A percentile compares a stretch with the other conserved stretches of the same genome.
These are phyloP conservation scores for Clarireedia hainanense DNA, from an alignment of 2,329 filamentous ascomycete genomes.

Conservation along the genomic window DNA sequence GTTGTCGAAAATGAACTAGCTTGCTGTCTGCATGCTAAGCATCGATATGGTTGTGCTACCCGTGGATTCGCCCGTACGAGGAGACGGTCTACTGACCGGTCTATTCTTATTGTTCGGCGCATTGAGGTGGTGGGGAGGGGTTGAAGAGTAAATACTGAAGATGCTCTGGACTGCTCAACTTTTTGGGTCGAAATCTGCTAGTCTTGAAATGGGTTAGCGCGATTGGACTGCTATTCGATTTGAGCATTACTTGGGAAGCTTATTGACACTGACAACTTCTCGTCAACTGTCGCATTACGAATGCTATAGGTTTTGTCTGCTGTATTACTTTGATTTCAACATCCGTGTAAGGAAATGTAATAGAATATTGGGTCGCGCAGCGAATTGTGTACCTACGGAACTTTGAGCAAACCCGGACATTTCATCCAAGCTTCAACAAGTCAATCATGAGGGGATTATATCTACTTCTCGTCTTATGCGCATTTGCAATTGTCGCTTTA, in stretches of 20 bases:
- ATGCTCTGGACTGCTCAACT: constrained; percentile 16
- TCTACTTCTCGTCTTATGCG: neutral
- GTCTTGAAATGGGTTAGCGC: constrained; percentile 12
- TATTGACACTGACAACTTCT: too few relatives aligned
- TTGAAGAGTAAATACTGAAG: neutral
- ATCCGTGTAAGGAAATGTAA: too few relatives aligned
- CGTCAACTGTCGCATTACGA: neutral
- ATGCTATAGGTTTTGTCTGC: neutral
- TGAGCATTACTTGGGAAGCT: neutral
- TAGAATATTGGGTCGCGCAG: too few relatives aligned
- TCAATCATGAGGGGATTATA: neutral
- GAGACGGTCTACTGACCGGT: constrained; percentile 26
- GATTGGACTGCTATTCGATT: neutral
- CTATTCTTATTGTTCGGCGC: constrained; percentile 27
- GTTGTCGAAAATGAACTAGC: constrained; percentile 26
- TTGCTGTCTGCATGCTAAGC: constrained; percentile 22
- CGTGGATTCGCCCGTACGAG: constrained; percentile 8
- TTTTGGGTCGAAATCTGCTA: constrained; percentile 4
- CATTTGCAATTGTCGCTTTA: constrained; percentile 20
- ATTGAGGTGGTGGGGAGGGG: constrained; percentile 18
- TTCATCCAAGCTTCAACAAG: neutral
- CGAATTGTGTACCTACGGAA: too few relatives aligned
- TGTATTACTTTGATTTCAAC: too few relatives aligned
- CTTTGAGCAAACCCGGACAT: neutral
- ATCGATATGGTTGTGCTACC: constrained; percentile 17